Evolutionary conservation across 768 basidiomycete species (phyloP), one percentile per base, ranked within the genome.

Genomic region (Leccinum subgranulosum): DNA sequence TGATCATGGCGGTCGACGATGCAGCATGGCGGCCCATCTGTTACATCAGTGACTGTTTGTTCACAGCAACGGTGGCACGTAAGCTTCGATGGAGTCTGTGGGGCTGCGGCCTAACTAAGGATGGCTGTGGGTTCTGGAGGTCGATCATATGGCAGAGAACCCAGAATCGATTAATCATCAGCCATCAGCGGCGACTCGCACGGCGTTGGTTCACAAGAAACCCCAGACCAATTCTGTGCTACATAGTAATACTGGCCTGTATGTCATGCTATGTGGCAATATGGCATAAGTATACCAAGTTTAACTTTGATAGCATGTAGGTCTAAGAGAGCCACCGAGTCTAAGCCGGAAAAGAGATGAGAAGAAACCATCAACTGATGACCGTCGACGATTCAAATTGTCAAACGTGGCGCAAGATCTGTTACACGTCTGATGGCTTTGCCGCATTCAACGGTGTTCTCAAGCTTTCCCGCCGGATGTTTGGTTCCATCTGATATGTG

Each of bases 371-470:
- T 36, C 23, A 17, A 36, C 7, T 17, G 15, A 17, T 39, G 29
- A 29, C 33, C 34, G 39, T 48, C 39, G 31, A 48, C 3, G 27
- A 33, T 33, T 33, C 31, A 23, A 23, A 23, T 23, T 23, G 2
- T 23, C 23, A 33, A 14, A 21, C 8, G 1, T 15, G 5, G 19
- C 10, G 34, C 23, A 17, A 41, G 14, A 48, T 27, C 17, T 64
- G 55, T 49, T 61, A 49, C 57, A 52, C 4, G 57, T 63, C 34
- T 21, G 49, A 31, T 39, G 50, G 50, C 23, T 41, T 28, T n/a
- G 23, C 39, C 21, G 47, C 36, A 17, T 28, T 8, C 17, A 48
- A 17, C 14, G 25, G 15, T 27, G 14, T 8, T 25, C 47, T 48
- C 47, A 27, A 25, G 25, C 25, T 17, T 51, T 54, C 53, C 64